These are phyloP conservation scores for Jatropha curcas DNA, from an alignment of 345 rosid species.

Conservation along the genomic window DNA sequence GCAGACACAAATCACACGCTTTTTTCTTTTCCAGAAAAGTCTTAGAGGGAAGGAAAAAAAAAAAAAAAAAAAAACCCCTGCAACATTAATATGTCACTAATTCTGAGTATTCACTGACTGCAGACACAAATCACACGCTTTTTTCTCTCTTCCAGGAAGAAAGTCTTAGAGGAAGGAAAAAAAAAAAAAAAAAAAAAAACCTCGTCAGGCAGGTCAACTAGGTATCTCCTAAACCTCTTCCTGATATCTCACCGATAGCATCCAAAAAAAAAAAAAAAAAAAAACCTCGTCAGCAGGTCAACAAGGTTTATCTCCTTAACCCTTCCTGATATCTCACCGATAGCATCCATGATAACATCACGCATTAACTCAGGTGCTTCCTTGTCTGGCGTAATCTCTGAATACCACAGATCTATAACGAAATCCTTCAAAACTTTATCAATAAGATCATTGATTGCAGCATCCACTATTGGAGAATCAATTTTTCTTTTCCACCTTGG, in stretches of 20 bases:
- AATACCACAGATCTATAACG: constrained; percentile 85
- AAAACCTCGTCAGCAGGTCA: constrained; percentile 79
- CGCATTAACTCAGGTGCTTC: constrained; percentile 88
- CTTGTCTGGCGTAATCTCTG: constrained; percentile 83
- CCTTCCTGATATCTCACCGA: constrained; percentile 84
- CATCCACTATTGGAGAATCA: constrained; percentile 81
- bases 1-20: neutral
- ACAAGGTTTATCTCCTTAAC: constrained; percentile 81
- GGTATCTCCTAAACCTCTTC: constrained; percentile 72
- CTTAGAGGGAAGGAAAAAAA: no score
- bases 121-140: no score
- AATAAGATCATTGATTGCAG: constrained; percentile 67
- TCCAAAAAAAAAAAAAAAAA: constrained; percentile 51
- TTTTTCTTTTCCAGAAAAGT: neutral
- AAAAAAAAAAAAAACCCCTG: no score
- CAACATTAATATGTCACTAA: no score
- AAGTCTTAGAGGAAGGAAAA: neutral
- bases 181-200: constrained; percentile 37
- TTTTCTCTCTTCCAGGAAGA: neutral
- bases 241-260: constrained; percentile 83
- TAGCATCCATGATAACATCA: constrained; percentile 79
- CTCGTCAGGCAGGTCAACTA: constrained; percentile 84
- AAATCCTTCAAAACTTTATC: constrained; percentile 85
- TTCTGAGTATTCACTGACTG: no score
- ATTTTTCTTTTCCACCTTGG: constrained; percentile 80